Conservation (phyloP, 1,139 yeast species). For the Hemisphaericaspora xylofermentans region DNA sequence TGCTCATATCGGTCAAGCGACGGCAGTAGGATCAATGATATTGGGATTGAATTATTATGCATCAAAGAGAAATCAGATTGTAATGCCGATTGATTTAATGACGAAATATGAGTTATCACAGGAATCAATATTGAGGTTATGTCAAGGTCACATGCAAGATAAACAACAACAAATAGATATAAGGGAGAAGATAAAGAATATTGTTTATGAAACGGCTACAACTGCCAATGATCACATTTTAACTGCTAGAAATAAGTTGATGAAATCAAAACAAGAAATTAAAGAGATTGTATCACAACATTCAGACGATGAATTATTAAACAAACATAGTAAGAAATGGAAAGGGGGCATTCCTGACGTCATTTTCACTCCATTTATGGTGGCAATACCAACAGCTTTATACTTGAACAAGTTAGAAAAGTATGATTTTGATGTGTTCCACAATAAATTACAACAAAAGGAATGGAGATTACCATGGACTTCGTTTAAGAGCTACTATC, state of each 20-base stretch:
- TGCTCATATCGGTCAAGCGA: slow-evolving; percentile 84
- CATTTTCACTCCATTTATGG: slow-evolving; percentile 65
- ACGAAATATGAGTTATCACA: slow-evolving; percentile 58
- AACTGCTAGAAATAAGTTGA: slow-evolving; percentile 59
- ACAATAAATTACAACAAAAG: slow-evolving; percentile 46
- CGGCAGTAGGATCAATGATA: slow-evolving; percentile 66
- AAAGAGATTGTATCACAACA: slow-evolving; percentile 22
- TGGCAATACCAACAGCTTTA: slow-evolving; percentile 61
- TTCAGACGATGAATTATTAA: slow-evolving; percentile 30
- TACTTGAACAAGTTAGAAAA: slow-evolving; percentile 62
- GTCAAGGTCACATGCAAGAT: slow-evolving; percentile 44
- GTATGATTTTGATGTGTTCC: slow-evolving; percentile 61
- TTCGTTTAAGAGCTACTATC: slow-evolving; percentile 54
- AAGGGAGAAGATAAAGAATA: slow-evolving; percentile 50
- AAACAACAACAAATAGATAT: slow-evolving; percentile 24
- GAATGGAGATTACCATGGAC: slow-evolving; percentile 79
- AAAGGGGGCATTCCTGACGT: slow-evolving; percentile 59
- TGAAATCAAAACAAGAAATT: slow-evolving; percentile 35
- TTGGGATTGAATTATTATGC: slow-evolving; percentile 65
- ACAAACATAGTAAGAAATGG: slow-evolving; percentile 39
- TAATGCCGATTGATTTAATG: slow-evolving; percentile 65
- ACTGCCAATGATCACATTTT: slow-evolving; percentile 79
- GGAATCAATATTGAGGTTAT: slow-evolving; percentile 55
- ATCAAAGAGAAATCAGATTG: slow-evolving; percentile 45
- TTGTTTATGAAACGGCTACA: slow-evolving; percentile 69